These are phyloP conservation scores for Drechslerella dactyloides DNA, from an alignment of 2,329 filamentous ascomycete species.

Conservation along the genomic window DNA sequence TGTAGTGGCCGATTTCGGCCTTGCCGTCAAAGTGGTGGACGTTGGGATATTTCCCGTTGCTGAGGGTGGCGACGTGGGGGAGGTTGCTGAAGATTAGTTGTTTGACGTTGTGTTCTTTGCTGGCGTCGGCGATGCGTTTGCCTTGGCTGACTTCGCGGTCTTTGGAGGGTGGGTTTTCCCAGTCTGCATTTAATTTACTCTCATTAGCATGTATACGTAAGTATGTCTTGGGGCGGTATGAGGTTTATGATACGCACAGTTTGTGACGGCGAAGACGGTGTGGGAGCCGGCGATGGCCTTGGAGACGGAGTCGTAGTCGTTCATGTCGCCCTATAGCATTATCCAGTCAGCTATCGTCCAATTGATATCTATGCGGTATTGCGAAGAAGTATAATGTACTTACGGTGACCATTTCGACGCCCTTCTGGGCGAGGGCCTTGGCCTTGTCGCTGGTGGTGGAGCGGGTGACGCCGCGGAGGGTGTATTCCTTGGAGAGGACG, in stretches of 20 bases:
- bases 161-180: conserved; percentile 47
- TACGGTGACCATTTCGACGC: conserved; percentile 60
- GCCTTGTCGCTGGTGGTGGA: conserved; percentile 59
- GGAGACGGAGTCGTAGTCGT: conserved; percentile 57
- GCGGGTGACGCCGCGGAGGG: conserved; percentile 62
- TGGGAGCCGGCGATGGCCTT: conserved; percentile 60
- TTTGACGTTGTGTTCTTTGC: conserved; percentile 56
- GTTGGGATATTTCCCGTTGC: conserved; percentile 54
- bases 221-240: neutral
- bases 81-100: conserved; percentile 58
- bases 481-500: conserved; percentile 60
- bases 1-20: conserved; percentile 65
- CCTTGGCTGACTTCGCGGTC: conserved; percentile 59
- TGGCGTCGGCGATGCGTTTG: conserved; percentile 63
- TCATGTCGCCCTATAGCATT: conserved; percentile 59
- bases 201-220: conserved; percentile 12
- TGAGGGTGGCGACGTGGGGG: conserved; percentile 54
- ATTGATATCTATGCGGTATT: too few relatives aligned
- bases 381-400: neutral
- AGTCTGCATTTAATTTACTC: conserved; percentile 29
- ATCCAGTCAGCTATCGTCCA: neutral
- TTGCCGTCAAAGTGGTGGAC: conserved; percentile 66
- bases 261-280: conserved; percentile 56
- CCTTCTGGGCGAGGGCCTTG: conserved; percentile 58
- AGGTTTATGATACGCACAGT: conserved; percentile 47